Conservation (phyloP, 1,139 yeast species). For the Yamadazyma siamensis region DNA sequence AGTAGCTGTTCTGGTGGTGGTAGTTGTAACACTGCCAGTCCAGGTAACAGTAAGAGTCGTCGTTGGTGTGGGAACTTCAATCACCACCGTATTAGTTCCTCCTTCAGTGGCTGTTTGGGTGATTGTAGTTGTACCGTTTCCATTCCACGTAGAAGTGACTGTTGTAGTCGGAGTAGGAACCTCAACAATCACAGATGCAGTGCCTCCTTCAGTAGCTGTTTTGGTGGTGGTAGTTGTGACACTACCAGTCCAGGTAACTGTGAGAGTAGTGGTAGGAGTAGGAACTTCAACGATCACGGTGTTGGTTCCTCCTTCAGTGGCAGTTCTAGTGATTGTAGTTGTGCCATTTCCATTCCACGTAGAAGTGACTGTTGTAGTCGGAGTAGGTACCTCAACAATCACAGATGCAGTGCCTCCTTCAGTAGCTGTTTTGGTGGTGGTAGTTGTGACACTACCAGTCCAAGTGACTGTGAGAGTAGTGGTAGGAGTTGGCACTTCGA, state of each 20-base stretch:
- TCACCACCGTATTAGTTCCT: conserved; percentile 11
- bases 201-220: conserved; percentile 5
- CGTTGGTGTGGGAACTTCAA: conserved; percentile 8
- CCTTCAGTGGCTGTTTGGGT: conserved; percentile 6
- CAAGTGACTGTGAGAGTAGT: conserved; percentile 11
- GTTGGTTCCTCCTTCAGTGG: conserved; percentile 4
- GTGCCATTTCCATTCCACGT: conserved; percentile 10
- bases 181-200: conserved; percentile 9
- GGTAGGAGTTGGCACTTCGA: too few relatives aligned
- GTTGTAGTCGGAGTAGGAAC: conserved; percentile 14
- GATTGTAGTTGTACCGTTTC: conserved; percentile 11
- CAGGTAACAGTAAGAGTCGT: conserved; percentile 10
- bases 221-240: conserved; percentile 2
- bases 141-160: conserved; percentile 2
- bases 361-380: conserved; percentile 7
- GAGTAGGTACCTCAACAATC: conserved; percentile 14
- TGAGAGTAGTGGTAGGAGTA: conserved; percentile 10
- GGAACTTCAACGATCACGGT: conserved; percentile 11
- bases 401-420: conserved; percentile 7
- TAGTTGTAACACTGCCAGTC: not conserved
- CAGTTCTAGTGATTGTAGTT: conserved; percentile 10
- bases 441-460: too few relatives aligned
- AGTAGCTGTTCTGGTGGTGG: not conserved
- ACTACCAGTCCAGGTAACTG: conserved; percentile 10
- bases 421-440: conserved; percentile 6